Evolutionary conservation across 768 basidiomycete species (phyloP).

Genomic region (Mycena rosella): DNA sequence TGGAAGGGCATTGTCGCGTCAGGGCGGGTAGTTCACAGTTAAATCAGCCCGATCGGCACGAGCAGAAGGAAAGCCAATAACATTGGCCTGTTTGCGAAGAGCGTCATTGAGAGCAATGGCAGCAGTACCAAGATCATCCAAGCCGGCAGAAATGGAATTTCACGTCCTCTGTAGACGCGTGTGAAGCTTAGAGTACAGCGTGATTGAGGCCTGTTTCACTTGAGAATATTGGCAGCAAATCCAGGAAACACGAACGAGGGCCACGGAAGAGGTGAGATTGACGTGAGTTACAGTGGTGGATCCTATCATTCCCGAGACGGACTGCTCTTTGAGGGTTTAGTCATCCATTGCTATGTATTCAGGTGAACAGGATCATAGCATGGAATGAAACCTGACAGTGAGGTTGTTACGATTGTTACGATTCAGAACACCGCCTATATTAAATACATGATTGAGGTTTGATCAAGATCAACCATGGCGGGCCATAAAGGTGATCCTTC

Average conservation of each 20-base stretch:
- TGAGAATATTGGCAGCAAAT: not conserved
- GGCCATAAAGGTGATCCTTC: too few relatives aligned
- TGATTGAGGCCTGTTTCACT: conserved; percentile 79
- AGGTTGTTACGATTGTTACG: too few relatives aligned
- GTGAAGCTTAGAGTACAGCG: conserved; percentile 74
- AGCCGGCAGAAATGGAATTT: conserved; percentile 60
- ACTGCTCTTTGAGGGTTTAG: conserved; percentile 80
- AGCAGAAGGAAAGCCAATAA: conserved; percentile 64
- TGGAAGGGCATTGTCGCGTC: conserved; percentile 60
- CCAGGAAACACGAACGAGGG: conserved; percentile 57
- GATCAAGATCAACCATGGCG: too few relatives aligned
- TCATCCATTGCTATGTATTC: too few relatives aligned
- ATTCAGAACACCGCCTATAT: too few relatives aligned
- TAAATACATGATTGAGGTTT: too few relatives aligned
- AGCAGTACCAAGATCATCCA: conserved; percentile 80
- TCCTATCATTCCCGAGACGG: conserved; percentile 75
- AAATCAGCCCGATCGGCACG: conserved; percentile 57
- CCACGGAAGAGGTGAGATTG: conserved; percentile 69
- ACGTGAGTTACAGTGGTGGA: conserved; percentile 73
- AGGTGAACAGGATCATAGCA: too few relatives aligned
- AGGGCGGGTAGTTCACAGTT: conserved; percentile 57
- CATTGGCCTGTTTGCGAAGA: conserved; percentile 71
- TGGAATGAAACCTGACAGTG: too few relatives aligned
- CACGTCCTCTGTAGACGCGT: conserved; percentile 55
- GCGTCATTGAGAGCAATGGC: conserved; percentile 84